Percentiles rank a stretch among this genome's conserved stretches.
phyloP scores from a whole-genome alignment of 805 yeast genomes.

The Zygosaccharomyces kombuchaensis region DNA sequence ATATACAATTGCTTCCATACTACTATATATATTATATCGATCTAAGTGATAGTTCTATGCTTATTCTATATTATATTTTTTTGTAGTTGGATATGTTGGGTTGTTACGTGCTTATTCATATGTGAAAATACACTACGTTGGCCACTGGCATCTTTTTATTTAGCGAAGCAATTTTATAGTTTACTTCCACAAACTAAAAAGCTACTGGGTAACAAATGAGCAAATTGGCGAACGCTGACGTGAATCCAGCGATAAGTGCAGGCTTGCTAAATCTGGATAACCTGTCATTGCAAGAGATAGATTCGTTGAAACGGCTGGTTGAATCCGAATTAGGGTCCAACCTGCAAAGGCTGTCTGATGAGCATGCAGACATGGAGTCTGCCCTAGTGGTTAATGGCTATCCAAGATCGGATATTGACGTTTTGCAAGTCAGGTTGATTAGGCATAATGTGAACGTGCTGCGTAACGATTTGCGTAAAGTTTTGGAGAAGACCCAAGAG shows the following conservation, averaged over 20 bases:
- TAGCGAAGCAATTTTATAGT: neutral
- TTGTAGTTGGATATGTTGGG: neutral
- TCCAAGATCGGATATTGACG: slow-evolving; percentile 81
- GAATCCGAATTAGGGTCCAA: slow-evolving; percentile 41
- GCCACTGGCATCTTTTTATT: too few species aligned
- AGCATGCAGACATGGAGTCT: slow-evolving; percentile 59
- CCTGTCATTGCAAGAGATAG: slow-evolving; percentile 24
- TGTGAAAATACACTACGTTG: too few species aligned
- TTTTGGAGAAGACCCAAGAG: slow-evolving; percentile 45
- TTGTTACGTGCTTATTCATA: neutral
- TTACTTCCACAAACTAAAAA: neutral
- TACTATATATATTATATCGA: too few species aligned
- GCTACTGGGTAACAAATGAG: neutral
- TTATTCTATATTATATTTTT: too few species aligned
- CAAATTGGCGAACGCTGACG: neutral
- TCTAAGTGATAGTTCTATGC: too few species aligned
- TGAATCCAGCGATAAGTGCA: neutral
- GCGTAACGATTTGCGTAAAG: slow-evolving; percentile 59
- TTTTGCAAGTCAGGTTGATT: slow-evolving; percentile 58
- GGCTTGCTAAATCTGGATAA: slow-evolving; percentile 3
- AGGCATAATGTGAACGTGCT: slow-evolving; percentile 63
- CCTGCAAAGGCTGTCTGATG: slow-evolving; percentile 42
- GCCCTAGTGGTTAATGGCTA: slow-evolving; percentile 75
- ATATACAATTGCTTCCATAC: too few species aligned
- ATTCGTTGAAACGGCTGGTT: slow-evolving; percentile 36